phyloP scores from a whole-genome alignment of 495 filamentous ascomycete genomes.

The Penicillium simplicissimum region DNA sequence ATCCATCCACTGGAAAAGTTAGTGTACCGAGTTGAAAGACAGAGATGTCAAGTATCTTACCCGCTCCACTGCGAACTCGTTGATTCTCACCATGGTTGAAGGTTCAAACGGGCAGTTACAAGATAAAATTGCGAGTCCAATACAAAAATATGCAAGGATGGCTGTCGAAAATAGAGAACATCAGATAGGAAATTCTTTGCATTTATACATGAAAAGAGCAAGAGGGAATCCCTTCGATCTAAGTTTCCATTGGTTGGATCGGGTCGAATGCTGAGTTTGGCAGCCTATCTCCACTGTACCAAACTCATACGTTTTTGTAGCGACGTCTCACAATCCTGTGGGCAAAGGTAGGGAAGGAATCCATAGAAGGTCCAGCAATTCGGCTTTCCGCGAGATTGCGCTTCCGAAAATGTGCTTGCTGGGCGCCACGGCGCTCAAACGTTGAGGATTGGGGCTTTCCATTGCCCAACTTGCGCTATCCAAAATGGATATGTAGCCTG shows the following conservation, averaged over 20 bases:
- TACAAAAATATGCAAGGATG: background rate
- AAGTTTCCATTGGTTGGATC: constrained; percentile 10
- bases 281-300: background rate
- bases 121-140: background rate
- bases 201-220: background rate
- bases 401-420: background rate
- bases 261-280: constrained; percentile 16
- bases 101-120: background rate
- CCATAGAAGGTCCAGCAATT: background rate
- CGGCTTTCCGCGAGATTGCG: background rate
- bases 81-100: constrained; percentile 63
- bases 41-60: constrained; percentile 34
- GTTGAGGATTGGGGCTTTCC: background rate
- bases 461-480: background rate
- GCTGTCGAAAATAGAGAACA: background rate
- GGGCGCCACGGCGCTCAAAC: background rate
- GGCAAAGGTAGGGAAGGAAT: background rate
- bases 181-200: background rate
- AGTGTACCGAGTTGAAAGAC: background rate
- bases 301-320: background rate
- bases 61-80: constrained; percentile 76
- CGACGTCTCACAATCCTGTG: too few species aligned
- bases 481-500: background rate
- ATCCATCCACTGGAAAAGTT: constrained; percentile 78
- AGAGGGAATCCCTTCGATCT: background rate